These are phyloP conservation scores for Chaetothyriales sp. DNA, from an alignment of 2,329 filamentous ascomycete species.

Conservation along the genomic window DNA sequence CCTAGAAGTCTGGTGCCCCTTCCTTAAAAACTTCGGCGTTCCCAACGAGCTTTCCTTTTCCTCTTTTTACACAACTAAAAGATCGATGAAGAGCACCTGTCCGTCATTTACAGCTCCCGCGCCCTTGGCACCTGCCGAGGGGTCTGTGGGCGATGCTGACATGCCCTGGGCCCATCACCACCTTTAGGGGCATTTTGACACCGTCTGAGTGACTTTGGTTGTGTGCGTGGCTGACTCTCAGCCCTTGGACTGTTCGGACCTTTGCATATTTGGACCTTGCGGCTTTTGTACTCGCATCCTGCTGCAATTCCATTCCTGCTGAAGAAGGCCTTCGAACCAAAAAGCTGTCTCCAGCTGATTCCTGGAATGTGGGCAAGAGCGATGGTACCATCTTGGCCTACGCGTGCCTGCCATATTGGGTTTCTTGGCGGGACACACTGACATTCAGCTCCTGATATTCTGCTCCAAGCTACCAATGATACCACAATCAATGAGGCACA, in stretches of 20 bases:
- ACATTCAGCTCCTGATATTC: background rate
- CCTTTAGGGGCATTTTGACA: slow-evolving; percentile 18
- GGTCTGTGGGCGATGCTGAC: slow-evolving; percentile 19
- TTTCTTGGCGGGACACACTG: background rate
- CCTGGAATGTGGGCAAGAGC: background rate
- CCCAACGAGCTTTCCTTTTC: slow-evolving; percentile 3
- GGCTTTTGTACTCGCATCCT: background rate
- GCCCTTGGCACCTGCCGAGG: slow-evolving; percentile 9
- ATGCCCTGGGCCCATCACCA: slow-evolving; percentile 19
- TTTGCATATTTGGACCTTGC: too few relatives aligned
- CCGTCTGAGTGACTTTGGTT: slow-evolving; percentile 9
- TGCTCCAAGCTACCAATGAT: background rate
- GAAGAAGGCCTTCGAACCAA: background rate
- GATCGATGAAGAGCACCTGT: slow-evolving; percentile 17
- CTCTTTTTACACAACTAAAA: slow-evolving; percentile 19
- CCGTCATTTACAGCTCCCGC: slow-evolving; percentile 15
- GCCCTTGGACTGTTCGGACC: background rate
- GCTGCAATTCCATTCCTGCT: background rate
- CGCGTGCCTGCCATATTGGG: too few relatives aligned
- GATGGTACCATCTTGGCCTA: background rate
- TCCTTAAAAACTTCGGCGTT: background rate
- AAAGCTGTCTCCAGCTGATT: background rate
- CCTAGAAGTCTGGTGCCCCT: background rate
- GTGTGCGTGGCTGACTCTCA: background rate
- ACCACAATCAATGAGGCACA: background rate